Evolutionary conservation across 2,329 filamentous ascomycete species (phyloP).

Genomic region (Raffaelea deltoideospora): DNA sequence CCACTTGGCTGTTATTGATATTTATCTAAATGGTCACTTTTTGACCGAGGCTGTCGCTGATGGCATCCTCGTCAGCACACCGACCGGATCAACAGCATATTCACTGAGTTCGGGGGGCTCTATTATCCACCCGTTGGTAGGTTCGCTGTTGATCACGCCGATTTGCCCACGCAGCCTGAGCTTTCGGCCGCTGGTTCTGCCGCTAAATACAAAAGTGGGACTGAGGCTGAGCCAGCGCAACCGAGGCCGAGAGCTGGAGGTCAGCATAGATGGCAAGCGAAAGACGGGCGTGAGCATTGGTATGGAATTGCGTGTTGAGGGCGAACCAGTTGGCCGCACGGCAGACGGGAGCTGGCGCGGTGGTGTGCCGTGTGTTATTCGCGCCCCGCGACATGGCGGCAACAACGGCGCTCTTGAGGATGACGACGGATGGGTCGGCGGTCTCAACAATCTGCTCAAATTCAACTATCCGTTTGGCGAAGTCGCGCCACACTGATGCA

Average conservation of each 20-base stretch:
- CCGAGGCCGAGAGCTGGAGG: slow-evolving; percentile 58
- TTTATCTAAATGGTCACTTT: slow-evolving; percentile 77
- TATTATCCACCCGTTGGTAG: slow-evolving; percentile 87
- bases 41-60: slow-evolving; percentile 90
- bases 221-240: slow-evolving; percentile 72
- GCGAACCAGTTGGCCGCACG: slow-evolving; percentile 55
- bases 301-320: slow-evolving; percentile 77
- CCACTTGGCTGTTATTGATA: slow-evolving; percentile 81
- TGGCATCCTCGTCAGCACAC: slow-evolving; percentile 85
- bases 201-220: slow-evolving; percentile 70
- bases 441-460: slow-evolving; percentile 82
- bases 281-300: slow-evolving; percentile 54
- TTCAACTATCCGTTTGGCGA: slow-evolving; percentile 96
- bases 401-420: slow-evolving; percentile 32
- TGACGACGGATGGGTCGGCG: slow-evolving; percentile 93
- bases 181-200: slow-evolving; percentile 81
- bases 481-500: slow-evolving; percentile 14
- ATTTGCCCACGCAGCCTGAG: slow-evolving; percentile 87
- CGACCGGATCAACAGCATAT: slow-evolving; percentile 91
- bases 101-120: slow-evolving; percentile 82
- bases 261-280: slow-evolving; percentile 64
- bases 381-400: slow-evolving; percentile 33
- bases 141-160: slow-evolving; percentile 76
- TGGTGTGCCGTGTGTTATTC: slow-evolving; percentile 83
- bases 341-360: slow-evolving; percentile 41